Conservation (phyloP, 2,329 filamentous ascomycete species). For the Furcasterigmium furcatum region DNA sequence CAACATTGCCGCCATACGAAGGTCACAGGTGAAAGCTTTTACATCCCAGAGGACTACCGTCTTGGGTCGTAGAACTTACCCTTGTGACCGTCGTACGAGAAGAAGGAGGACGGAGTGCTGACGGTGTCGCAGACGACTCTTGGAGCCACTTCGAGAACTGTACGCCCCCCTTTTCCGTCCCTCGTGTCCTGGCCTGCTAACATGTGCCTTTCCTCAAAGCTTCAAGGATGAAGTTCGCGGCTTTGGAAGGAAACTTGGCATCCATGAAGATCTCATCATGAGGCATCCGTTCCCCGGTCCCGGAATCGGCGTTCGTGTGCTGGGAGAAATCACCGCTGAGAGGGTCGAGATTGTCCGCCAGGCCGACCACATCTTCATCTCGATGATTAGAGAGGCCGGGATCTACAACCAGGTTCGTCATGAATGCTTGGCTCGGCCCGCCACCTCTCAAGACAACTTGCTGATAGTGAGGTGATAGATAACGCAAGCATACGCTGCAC, state of each 20-base stretch:
- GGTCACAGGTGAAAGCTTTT: no score
- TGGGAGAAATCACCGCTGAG: constrained; percentile 81
- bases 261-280: constrained; percentile 56
- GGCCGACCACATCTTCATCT: constrained; percentile 76
- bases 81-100: no score
- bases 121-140: not conserved
- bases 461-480: constrained; percentile 23
- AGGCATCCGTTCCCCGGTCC: constrained; percentile 75
- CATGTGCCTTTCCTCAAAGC: not conserved
- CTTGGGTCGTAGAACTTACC: no score
- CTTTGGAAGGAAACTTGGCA: constrained; percentile 24
- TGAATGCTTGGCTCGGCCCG: not conserved
- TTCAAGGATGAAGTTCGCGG: constrained; percentile 20
- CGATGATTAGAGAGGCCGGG: constrained; percentile 68
- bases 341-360: constrained; percentile 75
- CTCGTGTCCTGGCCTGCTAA: not conserved
- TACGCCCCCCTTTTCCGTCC: constrained; percentile 20
- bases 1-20: not conserved
- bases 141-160: constrained; percentile 14
- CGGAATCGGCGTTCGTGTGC: constrained; percentile 68
- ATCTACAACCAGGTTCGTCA: constrained; percentile 57
- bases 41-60: no score
- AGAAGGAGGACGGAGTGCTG: no score
- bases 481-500: constrained; percentile 43
- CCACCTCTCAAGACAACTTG: not conserved